These are phyloP conservation scores for Drechmeria coniospora DNA, from an alignment of 2,329 filamentous ascomycete species.

Conservation along the genomic window DNA sequence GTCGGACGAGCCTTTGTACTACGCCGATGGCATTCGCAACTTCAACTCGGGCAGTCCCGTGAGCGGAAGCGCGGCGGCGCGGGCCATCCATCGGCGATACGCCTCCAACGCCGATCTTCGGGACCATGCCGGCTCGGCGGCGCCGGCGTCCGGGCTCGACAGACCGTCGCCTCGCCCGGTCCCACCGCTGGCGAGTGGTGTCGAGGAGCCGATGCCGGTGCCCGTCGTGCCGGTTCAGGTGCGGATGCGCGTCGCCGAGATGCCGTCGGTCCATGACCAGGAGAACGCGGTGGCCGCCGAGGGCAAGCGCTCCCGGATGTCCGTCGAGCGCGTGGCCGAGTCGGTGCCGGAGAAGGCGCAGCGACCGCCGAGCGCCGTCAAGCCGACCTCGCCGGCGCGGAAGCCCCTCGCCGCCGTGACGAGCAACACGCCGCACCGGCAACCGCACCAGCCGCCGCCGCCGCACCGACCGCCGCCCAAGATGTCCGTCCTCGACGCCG, in stretches of 20 bases:
- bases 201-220: slow-evolving; percentile 8
- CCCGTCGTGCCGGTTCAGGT: slow-evolving; percentile 6
- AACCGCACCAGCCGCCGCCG: slow-evolving; percentile 62
- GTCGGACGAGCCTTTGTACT: slow-evolving; percentile 26
- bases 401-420: slow-evolving; percentile 38
- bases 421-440: slow-evolving; percentile 59
- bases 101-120: slow-evolving; percentile 20
- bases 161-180: slow-evolving; percentile 14
- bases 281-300: slow-evolving; percentile 68
- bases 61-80: slow-evolving; percentile 28
- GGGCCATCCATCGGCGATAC: slow-evolving; percentile 25
- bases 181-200: slow-evolving; percentile 9
- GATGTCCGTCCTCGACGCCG: slow-evolving; percentile 90
- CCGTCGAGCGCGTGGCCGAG: slow-evolving; percentile 34
- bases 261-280: slow-evolving; percentile 57
- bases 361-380: slow-evolving; percentile 27
- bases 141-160: slow-evolving; percentile 14
- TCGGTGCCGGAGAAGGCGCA: slow-evolving; percentile 39
- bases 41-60: slow-evolving; percentile 45
- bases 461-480: slow-evolving; percentile 85
- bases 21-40: slow-evolving; percentile 27
- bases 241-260: slow-evolving; percentile 30
- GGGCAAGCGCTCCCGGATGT: slow-evolving; percentile 46
- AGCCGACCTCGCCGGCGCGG: slow-evolving; percentile 35
- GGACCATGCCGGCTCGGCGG: no score